These are phyloP conservation scores for Lentinus tigrinus DNA, from an alignment of 768 basidiomycete genomes.

Conservation along the genomic window DNA sequence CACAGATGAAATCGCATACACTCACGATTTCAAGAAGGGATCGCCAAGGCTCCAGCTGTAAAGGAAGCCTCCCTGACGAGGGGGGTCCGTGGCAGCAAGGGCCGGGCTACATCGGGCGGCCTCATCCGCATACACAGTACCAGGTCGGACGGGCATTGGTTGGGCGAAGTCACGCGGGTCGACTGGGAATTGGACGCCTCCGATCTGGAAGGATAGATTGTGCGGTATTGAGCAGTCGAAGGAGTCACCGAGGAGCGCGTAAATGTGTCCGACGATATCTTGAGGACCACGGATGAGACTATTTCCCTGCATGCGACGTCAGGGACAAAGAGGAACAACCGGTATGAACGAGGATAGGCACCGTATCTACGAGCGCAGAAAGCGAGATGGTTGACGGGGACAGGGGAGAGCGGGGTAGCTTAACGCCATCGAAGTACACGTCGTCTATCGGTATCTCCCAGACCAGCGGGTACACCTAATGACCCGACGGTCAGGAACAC, in stretches of 20 bases:
- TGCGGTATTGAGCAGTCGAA: constrained; percentile 65
- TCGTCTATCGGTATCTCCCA: constrained; percentile 76
- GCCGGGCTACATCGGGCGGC: constrained; percentile 50
- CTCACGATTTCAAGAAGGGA: constrained; percentile 75
- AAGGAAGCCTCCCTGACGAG: constrained; percentile 50
- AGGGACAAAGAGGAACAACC: not conserved
- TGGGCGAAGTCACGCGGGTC: constrained; percentile 72
- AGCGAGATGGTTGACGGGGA: constrained; percentile 48
- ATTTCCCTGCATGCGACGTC: constrained; percentile 51
- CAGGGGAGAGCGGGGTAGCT: constrained; percentile 55
- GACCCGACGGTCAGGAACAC: too few relatives aligned
- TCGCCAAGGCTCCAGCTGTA: constrained; percentile 79
- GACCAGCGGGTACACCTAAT: constrained; percentile 29
- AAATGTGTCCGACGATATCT: constrained; percentile 58
- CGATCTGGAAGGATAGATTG: constrained; percentile 65
- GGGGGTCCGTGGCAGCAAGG: constrained; percentile 63
- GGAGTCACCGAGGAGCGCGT: constrained; percentile 37
- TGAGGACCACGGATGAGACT: constrained; percentile 73
- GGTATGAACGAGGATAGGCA: constrained; percentile 24
- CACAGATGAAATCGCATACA: not conserved
- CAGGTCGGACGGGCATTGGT: constrained; percentile 33
- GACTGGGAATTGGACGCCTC: constrained; percentile 65
- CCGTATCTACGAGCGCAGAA: constrained; percentile 73
- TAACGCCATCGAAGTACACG: constrained; percentile 66
- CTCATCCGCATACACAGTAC: constrained; percentile 24